Conservation (phyloP, 805 yeast species). For the Maudiozyma saulgeensis region DNA sequence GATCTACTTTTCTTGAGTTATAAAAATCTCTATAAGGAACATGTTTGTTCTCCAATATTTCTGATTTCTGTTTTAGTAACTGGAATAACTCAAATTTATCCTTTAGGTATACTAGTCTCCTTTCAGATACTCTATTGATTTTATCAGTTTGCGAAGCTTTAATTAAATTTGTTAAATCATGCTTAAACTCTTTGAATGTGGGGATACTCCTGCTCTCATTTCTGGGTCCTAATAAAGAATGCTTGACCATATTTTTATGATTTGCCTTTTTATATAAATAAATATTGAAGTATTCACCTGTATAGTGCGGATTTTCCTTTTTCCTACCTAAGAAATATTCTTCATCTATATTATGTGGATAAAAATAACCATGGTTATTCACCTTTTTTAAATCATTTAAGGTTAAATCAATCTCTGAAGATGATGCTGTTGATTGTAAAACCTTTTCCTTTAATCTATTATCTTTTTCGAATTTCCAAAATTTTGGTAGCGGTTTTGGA, state of each 20-base stretch:
- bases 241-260: background rate
- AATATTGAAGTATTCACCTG: constrained; percentile 31
- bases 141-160: constrained; percentile 12
- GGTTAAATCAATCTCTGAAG: constrained; percentile 10
- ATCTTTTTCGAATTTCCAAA: constrained; percentile 33
- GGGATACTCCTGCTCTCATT: constrained; percentile 16
- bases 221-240: background rate
- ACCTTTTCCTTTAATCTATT: constrained; percentile 17
- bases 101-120: constrained; percentile 25
- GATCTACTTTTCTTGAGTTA: constrained; percentile 89
- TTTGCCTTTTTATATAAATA: constrained; percentile 19
- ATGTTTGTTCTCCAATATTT: constrained; percentile 28
- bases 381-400: constrained; percentile 2
- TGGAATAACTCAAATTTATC: constrained; percentile 31
- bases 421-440: background rate
- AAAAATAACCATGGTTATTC: constrained; percentile 4
- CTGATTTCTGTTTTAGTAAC: constrained; percentile 28
- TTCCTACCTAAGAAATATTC: constrained; percentile 3
- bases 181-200: constrained; percentile 22
- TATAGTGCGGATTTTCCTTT: constrained; percentile 10
- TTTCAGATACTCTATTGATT: constrained; percentile 16
- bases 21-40: constrained; percentile 57
- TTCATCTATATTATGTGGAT: constrained; percentile 14
- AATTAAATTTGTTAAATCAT: constrained; percentile 24
- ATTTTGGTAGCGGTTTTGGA: constrained; percentile 57